These are phyloP conservation scores for Phytopythium delawarense DNA, from an alignment of 352 stramenopile genomes.

Conservation along the genomic window DNA sequence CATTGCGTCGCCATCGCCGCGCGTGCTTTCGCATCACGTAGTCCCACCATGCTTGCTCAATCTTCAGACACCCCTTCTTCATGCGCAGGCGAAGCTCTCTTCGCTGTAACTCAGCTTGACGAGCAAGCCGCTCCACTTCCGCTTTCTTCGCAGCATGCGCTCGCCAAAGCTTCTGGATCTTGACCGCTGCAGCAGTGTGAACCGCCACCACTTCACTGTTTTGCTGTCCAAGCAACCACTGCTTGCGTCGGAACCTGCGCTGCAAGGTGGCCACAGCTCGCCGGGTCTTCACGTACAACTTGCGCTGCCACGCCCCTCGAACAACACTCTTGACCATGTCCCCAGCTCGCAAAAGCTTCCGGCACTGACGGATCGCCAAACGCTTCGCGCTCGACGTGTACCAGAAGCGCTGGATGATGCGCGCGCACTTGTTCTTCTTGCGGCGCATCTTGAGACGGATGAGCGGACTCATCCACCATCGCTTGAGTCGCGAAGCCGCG, in stretches of 20 bases:
- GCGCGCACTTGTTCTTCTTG: slow-evolving; percentile 54
- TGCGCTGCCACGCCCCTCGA: slow-evolving; percentile 20
- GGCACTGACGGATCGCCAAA: slow-evolving; percentile 64
- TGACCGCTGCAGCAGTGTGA: slow-evolving; percentile 2
- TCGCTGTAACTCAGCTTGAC: slow-evolving; percentile 16
- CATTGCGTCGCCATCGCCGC: slow-evolving; percentile 28
- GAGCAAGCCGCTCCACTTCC: slow-evolving; percentile 10
- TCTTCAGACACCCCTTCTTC: slow-evolving; percentile 27
- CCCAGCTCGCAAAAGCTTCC: slow-evolving; percentile 52
- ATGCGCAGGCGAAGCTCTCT: slow-evolving; percentile 19
- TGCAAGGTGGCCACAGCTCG: slow-evolving; percentile 33
- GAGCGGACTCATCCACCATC: slow-evolving; percentile 60
- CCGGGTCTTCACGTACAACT: slow-evolving; percentile 21
- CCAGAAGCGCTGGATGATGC: slow-evolving; percentile 74
- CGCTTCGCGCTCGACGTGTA: slow-evolving; percentile 76
- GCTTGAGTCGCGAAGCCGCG: slow-evolving; percentile 84
- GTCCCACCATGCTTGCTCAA: slow-evolving; percentile 37
- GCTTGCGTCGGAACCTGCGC: slow-evolving; percentile 22
- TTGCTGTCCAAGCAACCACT: neutral
- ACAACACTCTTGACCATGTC: slow-evolving; percentile 43
- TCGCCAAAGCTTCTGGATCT: slow-evolving; percentile 38
- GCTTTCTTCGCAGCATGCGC: slow-evolving; percentile 19
- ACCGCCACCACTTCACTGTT: neutral
- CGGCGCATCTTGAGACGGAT: slow-evolving; percentile 49
- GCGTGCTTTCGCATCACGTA: slow-evolving; percentile 28